Percentiles rank a stretch among this genome's conserved stretches.
phyloP scores from a whole-genome alignment of 768 basidiomycete species.

The Lepiota brunneoincarnata region DNA sequence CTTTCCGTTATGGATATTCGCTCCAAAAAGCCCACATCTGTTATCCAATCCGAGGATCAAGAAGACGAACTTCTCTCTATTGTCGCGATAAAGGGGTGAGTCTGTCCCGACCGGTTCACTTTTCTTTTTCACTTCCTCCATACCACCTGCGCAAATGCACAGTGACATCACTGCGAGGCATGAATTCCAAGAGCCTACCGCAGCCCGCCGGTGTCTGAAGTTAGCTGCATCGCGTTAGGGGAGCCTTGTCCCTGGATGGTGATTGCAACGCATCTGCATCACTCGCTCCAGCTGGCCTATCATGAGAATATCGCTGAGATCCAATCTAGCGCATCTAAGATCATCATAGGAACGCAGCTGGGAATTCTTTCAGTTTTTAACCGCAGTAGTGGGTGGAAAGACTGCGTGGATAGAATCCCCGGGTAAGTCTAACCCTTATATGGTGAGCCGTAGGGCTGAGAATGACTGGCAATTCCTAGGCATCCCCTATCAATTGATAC shows the following conservation, averaged over 20 bases:
- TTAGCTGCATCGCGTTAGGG: background rate
- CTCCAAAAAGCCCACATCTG: slow-evolving; percentile 71
- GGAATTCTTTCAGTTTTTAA: slow-evolving; percentile 92
- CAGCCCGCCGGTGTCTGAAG: background rate
- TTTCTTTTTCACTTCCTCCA: slow-evolving; percentile 2
- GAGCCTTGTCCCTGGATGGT: background rate
- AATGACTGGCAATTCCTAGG: slow-evolving; percentile 34
- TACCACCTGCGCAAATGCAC: background rate
- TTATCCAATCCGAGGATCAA: slow-evolving; percentile 91
- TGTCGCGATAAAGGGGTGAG: slow-evolving; percentile 78
- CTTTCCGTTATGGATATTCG: slow-evolving; percentile 91
- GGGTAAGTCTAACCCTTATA: slow-evolving; percentile 50
- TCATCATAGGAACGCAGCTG: slow-evolving; percentile 85
- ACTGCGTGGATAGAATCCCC: slow-evolving; percentile 88
- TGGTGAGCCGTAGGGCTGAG: background rate
- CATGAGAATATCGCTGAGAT: slow-evolving; percentile 12
- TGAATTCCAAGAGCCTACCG: background rate
- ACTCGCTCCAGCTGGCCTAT: too few species aligned
- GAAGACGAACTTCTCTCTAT: slow-evolving; percentile 92
- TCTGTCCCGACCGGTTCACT: slow-evolving; percentile 15
- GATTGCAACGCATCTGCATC: background rate
- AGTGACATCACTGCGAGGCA: background rate
- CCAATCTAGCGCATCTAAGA: slow-evolving; percentile 61
- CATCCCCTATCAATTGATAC: slow-evolving; percentile 93
- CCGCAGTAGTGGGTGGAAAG: slow-evolving; percentile 81